Conservation (phyloP, 73 alveolate species). For the Tetrahymena malaccensis region DNA sequence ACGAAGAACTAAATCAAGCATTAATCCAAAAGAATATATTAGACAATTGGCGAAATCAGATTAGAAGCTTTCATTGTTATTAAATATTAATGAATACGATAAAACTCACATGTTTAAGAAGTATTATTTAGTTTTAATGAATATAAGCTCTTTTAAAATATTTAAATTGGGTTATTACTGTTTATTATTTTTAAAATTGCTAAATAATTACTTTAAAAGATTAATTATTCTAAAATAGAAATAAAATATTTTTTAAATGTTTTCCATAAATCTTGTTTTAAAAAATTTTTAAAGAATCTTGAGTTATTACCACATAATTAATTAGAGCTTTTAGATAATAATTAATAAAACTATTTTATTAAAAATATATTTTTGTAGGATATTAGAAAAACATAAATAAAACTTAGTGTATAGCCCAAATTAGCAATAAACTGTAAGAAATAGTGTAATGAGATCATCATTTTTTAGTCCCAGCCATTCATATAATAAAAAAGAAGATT, state of each 20-base stretch:
- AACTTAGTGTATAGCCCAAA: not conserved
- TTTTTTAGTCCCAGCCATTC: not conserved
- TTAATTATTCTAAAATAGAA: no score
- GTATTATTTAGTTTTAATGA: no score
- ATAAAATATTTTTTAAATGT: no score
- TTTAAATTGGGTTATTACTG: no score
- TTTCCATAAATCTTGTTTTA: no score
- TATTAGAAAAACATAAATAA: not conserved
- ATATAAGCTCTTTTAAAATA: no score
- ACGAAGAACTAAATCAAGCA: not conserved
- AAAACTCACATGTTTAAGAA: not conserved
- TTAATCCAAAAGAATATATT: not conserved
- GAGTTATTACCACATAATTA: no score
- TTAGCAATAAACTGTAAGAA: not conserved
- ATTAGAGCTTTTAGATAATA: no score
- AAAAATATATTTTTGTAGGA: not conserved
- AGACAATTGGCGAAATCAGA: not conserved
- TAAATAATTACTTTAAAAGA: no score
- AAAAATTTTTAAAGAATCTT: no score
- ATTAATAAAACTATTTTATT: no score
- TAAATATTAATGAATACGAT: not conserved
- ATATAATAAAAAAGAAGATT: not conserved
- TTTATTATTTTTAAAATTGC: no score
- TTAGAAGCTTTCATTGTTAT: not conserved
- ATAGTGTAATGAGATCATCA: not conserved